phyloP scores from a whole-genome alignment of 2,329 filamentous ascomycete species.

The Huntiella omanensis region DNA sequence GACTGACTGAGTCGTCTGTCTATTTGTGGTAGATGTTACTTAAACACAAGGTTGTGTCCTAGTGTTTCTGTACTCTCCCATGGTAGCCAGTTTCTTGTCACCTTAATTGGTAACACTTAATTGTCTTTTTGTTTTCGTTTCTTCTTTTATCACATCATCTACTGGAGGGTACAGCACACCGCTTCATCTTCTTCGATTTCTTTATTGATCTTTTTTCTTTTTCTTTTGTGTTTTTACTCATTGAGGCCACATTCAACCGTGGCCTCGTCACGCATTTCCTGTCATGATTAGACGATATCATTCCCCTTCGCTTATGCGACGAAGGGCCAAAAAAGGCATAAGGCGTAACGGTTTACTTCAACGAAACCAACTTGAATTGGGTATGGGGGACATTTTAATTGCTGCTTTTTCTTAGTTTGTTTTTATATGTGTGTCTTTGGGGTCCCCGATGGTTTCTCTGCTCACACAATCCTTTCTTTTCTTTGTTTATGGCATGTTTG shows the following conservation, averaged over 20 bases:
- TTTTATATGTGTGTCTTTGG: conserved; percentile 16
- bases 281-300: conserved; percentile 21
- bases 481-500: not conserved
- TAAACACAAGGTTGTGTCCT: too few species aligned
- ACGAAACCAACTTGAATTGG: conserved; percentile 20
- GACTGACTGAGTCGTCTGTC: not conserved
- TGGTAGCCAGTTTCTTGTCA: too few species aligned
- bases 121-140: not conserved
- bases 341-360: conserved; percentile 27
- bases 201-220: conserved; percentile 9
- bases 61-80: not conserved
- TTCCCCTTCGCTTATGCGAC: conserved; percentile 20
- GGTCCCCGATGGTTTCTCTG: conserved; percentile 13
- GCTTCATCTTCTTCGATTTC: conserved; percentile 12
- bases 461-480: not conserved
- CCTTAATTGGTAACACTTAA: too few species aligned
- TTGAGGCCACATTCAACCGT: conserved; percentile 24
- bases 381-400: conserved; percentile 6
- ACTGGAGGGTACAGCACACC: conserved; percentile 12
- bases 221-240: conserved; percentile 11
- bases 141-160: conserved; percentile 1
- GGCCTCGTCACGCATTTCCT: conserved; percentile 16
- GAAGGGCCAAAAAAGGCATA: conserved; percentile 15
- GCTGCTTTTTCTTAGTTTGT: conserved; percentile 10
- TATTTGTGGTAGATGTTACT: too few species aligned